These are phyloP conservation scores for Ogataea degrootiae DNA, from an alignment of 805 yeast species.

Conservation along the genomic window DNA sequence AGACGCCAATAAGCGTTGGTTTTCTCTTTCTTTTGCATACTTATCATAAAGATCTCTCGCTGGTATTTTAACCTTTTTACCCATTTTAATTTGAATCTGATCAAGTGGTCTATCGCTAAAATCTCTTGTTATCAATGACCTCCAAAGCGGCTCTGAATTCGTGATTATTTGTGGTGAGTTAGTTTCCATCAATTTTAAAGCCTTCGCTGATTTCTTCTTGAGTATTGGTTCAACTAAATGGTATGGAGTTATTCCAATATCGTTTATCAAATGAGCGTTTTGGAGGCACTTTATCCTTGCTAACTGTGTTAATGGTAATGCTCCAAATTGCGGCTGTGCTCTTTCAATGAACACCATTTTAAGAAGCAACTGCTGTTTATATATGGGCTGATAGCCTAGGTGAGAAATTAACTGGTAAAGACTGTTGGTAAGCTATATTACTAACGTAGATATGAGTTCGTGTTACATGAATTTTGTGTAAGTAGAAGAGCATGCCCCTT, in stretches of 20 bases:
- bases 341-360: conserved; percentile 15
- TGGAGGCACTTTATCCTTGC: conserved; percentile 27
- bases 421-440: no score
- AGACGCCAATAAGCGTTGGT: conserved; percentile 40
- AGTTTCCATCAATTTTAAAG: conserved; percentile 37
- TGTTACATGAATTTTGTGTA: no score
- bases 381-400: neutral
- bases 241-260: conserved; percentile 33
- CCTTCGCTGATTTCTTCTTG: conserved; percentile 39
- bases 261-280: conserved; percentile 28
- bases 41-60: conserved; percentile 35
- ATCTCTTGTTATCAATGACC: conserved; percentile 38
- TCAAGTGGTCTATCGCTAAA: conserved; percentile 41
- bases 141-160: conserved; percentile 44
- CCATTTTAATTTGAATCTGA: conserved; percentile 11
- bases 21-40: conserved; percentile 38
- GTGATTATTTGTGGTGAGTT: conserved; percentile 39
- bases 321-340: conserved; percentile 20
- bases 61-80: conserved; percentile 26
- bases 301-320: conserved; percentile 21
- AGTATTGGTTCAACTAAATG: conserved; percentile 46
- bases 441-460: no score
- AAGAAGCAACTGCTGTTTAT: neutral
- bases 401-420: no score
- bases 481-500: no score